Evolutionary conservation across 2,329 filamentous ascomycete species (phyloP).

Genomic region (Trichoderma sp.): DNA sequence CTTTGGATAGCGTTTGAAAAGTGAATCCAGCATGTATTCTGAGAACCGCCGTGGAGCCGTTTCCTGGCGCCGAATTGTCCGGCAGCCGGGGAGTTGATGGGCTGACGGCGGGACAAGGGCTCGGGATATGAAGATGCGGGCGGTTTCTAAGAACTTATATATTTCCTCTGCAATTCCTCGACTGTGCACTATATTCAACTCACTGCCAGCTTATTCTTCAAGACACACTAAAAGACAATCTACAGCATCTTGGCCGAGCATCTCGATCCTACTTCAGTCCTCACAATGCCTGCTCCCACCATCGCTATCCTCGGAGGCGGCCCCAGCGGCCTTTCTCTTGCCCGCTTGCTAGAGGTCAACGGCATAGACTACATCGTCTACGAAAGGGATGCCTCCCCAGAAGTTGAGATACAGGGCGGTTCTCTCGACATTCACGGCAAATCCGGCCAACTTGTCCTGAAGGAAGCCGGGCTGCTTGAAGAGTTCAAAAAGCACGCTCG

Average conservation of each 20-base stretch:
- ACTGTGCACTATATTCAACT: neutral
- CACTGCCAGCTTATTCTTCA: neutral
- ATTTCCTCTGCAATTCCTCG: neutral
- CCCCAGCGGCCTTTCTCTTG: conserved; percentile 45
- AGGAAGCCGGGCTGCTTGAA: conserved; percentile 52
- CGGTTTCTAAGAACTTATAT: neutral
- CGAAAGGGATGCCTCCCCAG: conserved; percentile 48
- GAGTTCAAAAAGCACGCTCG: conserved; percentile 52
- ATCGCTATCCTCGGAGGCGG: conserved; percentile 55
- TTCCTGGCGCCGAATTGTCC: neutral
- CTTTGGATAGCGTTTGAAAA: neutral
- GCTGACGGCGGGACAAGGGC: neutral
- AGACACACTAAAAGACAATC: neutral
- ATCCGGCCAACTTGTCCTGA: conserved; percentile 55
- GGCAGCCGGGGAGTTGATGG: neutral
- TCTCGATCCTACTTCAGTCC: neutral
- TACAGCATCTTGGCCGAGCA: neutral
- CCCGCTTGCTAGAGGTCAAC: conserved; percentile 53
- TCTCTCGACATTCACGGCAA: conserved; percentile 57
- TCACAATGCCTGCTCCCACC: conserved; percentile 18
- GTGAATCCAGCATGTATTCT: neutral
- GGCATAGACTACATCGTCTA: conserved; percentile 53
- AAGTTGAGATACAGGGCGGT: conserved; percentile 54
- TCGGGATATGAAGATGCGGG: neutral
- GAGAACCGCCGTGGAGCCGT: neutral